phyloP scores from a whole-genome alignment of 1,284 basidiomycete genomes.

The Kwoniella shivajii region DNA sequence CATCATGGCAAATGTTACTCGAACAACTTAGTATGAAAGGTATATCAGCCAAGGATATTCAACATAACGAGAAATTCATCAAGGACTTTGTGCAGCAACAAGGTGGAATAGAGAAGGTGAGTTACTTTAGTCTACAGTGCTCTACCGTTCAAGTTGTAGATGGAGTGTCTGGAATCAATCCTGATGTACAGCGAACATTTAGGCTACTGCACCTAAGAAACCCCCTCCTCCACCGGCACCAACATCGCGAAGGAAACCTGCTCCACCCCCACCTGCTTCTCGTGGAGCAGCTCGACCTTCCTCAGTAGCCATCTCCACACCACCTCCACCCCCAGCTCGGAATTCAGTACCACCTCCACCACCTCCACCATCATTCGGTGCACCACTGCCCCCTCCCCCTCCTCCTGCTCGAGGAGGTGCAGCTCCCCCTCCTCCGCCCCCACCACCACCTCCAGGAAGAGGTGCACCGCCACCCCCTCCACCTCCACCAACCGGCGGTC shows the following conservation, averaged over 20 bases:
- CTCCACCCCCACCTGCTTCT: constrained; percentile 54
- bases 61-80: constrained; percentile 85
- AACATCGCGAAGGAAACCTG: constrained; percentile 53
- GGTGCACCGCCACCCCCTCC: constrained; percentile 72
- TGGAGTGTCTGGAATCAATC: background rate
- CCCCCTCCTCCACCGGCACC: constrained; percentile 50
- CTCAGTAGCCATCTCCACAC: constrained; percentile 44
- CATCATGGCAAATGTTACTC: constrained; percentile 83
- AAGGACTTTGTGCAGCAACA: constrained; percentile 73
- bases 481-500: too few species aligned
- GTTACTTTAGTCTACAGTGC: background rate
- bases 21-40: constrained; percentile 71
- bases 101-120: constrained; percentile 53
- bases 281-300: constrained; percentile 43
- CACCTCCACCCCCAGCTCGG: constrained; percentile 51
- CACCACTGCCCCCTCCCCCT: constrained; percentile 44
- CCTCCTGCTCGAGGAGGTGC: constrained; percentile 66
- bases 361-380: constrained; percentile 21
- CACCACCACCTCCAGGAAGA: constrained; percentile 64
- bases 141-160: background rate
- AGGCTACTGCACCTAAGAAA: constrained; percentile 40
- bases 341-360: constrained; percentile 47
- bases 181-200: background rate
- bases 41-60: constrained; percentile 65
- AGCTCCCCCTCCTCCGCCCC: constrained; percentile 77